Conservation (phyloP, 805 yeast species). For the Yamadazyma paraphyllophila region DNA sequence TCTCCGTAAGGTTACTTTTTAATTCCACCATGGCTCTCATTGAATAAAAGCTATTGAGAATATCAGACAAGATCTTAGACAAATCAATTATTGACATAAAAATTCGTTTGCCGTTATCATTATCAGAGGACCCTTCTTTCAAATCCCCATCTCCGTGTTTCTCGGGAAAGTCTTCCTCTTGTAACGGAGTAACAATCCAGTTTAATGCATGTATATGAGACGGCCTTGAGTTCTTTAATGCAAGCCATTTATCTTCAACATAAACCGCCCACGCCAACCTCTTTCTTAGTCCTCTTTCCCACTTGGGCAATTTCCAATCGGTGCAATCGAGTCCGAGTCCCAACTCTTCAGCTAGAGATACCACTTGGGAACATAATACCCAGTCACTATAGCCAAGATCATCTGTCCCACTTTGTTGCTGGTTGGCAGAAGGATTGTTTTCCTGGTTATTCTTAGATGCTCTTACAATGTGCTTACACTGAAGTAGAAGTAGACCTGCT, state of each 20-base stretch:
- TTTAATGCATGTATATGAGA: slow-evolving; percentile 72
- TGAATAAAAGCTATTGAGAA: slow-evolving; percentile 69
- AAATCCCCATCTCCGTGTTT: slow-evolving; percentile 53
- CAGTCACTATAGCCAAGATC: slow-evolving; percentile 64
- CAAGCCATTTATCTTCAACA: slow-evolving; percentile 88
- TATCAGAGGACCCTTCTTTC: slow-evolving; percentile 63
- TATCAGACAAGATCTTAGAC: slow-evolving; percentile 67
- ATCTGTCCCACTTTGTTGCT: slow-evolving; percentile 1
- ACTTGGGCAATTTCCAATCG: slow-evolving; percentile 87
- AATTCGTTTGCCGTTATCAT: slow-evolving; percentile 64
- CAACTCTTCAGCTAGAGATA: slow-evolving; percentile 82
- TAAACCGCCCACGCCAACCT: slow-evolving; percentile 95
- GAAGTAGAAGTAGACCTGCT: slow-evolving; percentile 78
- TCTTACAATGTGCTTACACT: slow-evolving; percentile 49
- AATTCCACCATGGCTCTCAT: slow-evolving; percentile 59
- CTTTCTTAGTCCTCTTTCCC: slow-evolving; percentile 90
- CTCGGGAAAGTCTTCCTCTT: slow-evolving; percentile 78
- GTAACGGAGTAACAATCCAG: slow-evolving; percentile 74
- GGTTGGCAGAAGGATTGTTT: not conserved
- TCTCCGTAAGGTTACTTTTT: slow-evolving; percentile 55
- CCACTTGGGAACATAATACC: slow-evolving; percentile 83
- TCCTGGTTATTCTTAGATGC: slow-evolving; percentile 12
- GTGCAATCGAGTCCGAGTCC: slow-evolving; percentile 91
- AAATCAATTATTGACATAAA: slow-evolving; percentile 68
- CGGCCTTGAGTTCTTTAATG: slow-evolving; percentile 79